Percentiles rank a stretch among this genome's conserved stretches.
phyloP scores from a whole-genome alignment of 805 yeast species.

The Ogataea corticis region DNA sequence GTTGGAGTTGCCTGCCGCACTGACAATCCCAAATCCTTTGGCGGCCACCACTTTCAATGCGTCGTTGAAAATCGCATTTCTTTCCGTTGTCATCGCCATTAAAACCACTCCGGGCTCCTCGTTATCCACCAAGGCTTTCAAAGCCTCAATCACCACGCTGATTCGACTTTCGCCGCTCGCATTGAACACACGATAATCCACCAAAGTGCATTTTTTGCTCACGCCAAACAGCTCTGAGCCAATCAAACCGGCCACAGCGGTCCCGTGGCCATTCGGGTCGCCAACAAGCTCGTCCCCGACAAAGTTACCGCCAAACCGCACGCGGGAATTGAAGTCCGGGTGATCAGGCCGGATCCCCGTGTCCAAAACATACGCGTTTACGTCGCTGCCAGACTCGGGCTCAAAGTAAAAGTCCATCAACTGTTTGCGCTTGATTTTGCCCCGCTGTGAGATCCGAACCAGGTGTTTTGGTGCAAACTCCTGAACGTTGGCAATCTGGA shows the following conservation, averaged over 20 bases:
- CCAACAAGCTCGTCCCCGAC: conserved; percentile 26
- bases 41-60: conserved; percentile 42
- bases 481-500: conserved; percentile 40
- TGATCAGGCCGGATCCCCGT: conserved; percentile 40
- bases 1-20: conserved; percentile 52
- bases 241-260: conserved; percentile 55
- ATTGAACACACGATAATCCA: conserved; percentile 46
- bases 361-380: conserved; percentile 40
- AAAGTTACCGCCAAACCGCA: conserved; percentile 44
- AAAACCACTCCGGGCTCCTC: conserved; percentile 39
- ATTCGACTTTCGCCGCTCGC: conserved; percentile 38
- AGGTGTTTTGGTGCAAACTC: conserved; percentile 45
- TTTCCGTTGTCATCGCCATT: conserved; percentile 39
- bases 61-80: conserved; percentile 42
- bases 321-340: conserved; percentile 46
- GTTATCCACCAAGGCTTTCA: conserved; percentile 26
- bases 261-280: conserved; percentile 54
- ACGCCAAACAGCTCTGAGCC: conserved; percentile 55
- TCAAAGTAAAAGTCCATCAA: conserved; percentile 43
- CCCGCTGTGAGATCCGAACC: conserved; percentile 40
- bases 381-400: conserved; percentile 41
- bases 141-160: conserved; percentile 36
- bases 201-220: conserved; percentile 44
- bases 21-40: conserved; percentile 46
- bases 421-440: conserved; percentile 27